These are phyloP conservation scores for Castanea crenata DNA, from an alignment of 306 rosid genomes.

Conservation along the genomic window DNA sequence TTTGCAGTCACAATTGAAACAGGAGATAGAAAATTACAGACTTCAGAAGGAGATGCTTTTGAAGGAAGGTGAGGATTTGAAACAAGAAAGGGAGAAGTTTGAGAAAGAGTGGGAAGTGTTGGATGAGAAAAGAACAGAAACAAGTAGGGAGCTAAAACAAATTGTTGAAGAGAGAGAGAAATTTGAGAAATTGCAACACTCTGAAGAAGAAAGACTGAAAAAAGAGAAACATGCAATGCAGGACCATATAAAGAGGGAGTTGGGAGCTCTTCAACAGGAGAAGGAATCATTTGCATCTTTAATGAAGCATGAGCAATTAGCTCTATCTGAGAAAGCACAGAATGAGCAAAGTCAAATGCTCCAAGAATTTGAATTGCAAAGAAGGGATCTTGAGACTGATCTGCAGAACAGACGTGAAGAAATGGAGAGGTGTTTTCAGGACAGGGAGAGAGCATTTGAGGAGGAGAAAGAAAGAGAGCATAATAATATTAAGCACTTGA, in stretches of 20 bases:
- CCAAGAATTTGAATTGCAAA: conserved; percentile 61
- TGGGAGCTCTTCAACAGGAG: conserved; percentile 67
- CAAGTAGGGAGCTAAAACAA: conserved; percentile 40
- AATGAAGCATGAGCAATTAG: conserved; percentile 53
- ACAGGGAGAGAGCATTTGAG: conserved; percentile 63
- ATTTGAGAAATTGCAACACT: conserved; percentile 41
- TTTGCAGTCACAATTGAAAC: conserved; percentile 67
- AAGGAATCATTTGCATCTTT: conserved; percentile 60
- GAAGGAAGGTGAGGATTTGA: conserved; percentile 66
- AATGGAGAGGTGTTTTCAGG: conserved; percentile 50
- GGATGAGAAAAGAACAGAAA: conserved; percentile 66
- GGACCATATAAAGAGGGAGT: conserved; percentile 54
- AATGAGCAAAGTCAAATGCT: conserved; percentile 50
- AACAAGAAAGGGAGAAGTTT: conserved; percentile 71
- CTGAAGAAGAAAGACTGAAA: conserved; percentile 67
- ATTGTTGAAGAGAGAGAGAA: conserved; percentile 63
- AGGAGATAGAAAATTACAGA: conserved; percentile 69
- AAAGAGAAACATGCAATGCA: conserved; percentile 51
- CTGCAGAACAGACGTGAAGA: conserved; percentile 53
- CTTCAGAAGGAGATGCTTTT: conserved; percentile 46
- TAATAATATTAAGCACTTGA: conserved; percentile 47
- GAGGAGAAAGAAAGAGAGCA: conserved; percentile 64
- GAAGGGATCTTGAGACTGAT: conserved; percentile 60
- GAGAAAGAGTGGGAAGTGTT: conserved; percentile 87
- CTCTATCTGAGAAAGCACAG: conserved; percentile 57